phyloP scores from a whole-genome alignment of 2,329 filamentous ascomycete genomes.

The Domatiomyces catenatus region DNA sequence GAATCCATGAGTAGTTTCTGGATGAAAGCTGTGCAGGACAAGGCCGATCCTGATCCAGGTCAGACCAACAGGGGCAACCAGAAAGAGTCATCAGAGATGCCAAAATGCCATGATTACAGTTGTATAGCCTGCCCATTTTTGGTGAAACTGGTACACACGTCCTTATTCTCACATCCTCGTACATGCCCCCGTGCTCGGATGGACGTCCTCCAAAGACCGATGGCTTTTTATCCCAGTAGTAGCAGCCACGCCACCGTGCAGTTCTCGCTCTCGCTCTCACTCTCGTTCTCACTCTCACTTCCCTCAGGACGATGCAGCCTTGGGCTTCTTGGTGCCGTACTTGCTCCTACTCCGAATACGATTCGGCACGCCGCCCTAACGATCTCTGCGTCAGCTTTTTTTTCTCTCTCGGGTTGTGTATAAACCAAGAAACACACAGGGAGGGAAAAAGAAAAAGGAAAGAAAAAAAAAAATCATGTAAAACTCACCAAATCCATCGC shows the following conservation, averaged over 20 bases:
- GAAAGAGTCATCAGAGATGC: background rate
- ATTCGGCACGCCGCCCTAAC: slow-evolving; percentile 86
- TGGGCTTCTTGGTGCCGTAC: slow-evolving; percentile 97
- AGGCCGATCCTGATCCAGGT: no score
- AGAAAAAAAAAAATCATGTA: background rate
- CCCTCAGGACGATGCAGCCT: slow-evolving; percentile 43
- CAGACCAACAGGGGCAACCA: background rate
- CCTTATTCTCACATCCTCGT: no score
- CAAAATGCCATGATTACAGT: background rate
- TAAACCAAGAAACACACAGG: no score
- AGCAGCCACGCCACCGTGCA: no score
- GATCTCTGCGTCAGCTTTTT: no score
- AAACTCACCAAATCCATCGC: slow-evolving; percentile 75
- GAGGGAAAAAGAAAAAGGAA: background rate
- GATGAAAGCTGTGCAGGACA: no score
- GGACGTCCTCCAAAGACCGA: no score
- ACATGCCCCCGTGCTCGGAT: no score
- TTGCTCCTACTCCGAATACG: slow-evolving; percentile 78
- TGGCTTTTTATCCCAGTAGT: background rate
- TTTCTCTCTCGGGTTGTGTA: no score
- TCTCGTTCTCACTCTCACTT: background rate
- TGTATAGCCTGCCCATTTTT: background rate
- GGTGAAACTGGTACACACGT: no score
- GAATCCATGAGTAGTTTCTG: no score
- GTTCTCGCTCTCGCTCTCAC: no score